Evolutionary conservation across 495 filamentous ascomycete species (phyloP).

Genomic region (Tuber microsphaerosporum): DNA sequence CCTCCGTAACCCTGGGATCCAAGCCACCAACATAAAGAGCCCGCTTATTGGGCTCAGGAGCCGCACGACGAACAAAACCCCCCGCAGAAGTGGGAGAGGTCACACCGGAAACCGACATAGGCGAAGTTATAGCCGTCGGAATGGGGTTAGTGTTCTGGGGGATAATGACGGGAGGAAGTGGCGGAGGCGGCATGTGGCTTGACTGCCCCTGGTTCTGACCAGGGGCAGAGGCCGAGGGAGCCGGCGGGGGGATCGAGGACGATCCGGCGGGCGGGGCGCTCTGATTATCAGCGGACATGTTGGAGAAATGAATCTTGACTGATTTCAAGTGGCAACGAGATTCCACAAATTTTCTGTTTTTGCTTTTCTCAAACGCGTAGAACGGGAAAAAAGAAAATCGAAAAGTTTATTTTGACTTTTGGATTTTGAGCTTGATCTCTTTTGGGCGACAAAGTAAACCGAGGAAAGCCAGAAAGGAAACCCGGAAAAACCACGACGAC

Average conservation of each 20-base stretch:
- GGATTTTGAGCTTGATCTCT: constrained; percentile 4
- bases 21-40: constrained; percentile 94
- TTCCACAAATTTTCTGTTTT: constrained; percentile 31
- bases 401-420: constrained; percentile 34
- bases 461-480: constrained; percentile 39
- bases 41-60: constrained; percentile 97
- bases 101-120: constrained; percentile 64
- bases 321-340: constrained; percentile 20
- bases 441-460: constrained; percentile 36
- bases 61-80: constrained; percentile 80
- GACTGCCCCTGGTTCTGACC: constrained; percentile 33
- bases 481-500: constrained; percentile 30
- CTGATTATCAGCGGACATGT: constrained; percentile 42
- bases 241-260: neutral
- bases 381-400: constrained; percentile 28
- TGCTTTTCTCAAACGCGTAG: constrained; percentile 8
- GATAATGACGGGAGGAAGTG: constrained; percentile 79
- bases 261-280: constrained; percentile 17
- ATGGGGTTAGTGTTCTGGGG: constrained; percentile 96
- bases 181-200: constrained; percentile 83
- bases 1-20: constrained; percentile 91
- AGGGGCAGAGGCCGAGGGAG: constrained; percentile 16
- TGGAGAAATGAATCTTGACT: constrained; percentile 38
- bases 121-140: constrained; percentile 83
- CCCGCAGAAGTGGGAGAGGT: constrained; percentile 75